Base-by-base conservation (phyloP, 2,329 filamentous ascomycete genomes). In the Dissoconium aciculare region DNA sequence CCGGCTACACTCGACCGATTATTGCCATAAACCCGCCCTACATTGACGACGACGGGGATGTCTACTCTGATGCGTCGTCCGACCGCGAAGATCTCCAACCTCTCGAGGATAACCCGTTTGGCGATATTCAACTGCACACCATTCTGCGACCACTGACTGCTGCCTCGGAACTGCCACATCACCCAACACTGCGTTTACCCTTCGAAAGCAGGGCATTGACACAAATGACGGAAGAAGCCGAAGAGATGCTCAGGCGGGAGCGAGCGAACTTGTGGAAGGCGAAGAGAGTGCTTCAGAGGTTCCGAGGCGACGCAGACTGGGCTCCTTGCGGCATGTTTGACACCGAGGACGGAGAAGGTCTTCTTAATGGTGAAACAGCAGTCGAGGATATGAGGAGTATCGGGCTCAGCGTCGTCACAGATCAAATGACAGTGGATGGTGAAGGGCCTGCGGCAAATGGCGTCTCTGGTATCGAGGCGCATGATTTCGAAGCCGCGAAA, bases 101-200 rank as follows among this genome's bases (percentile, higher is more conserved):
- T 4, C 44, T 56, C 19, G 74, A 80, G 40, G 66, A 76, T 30
- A 75, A 89, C 44, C 78, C 80, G 0, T 89, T 85, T 49, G 67
- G 74, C 29, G 72, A 74, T 31, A 44, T 51, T 10, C 36, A 37
- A 21, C 39, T 53, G 12, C 44, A 50, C 24, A 9, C 38, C 33
- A 64, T 87, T 11, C 70, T 89, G 33, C 76, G 75, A 12, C 82
- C 82, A 9, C 61, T 89, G 32, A 82, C 77, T 11, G 64, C 78
- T 17, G 71, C 79, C 29, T 77, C 77, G 52, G 78, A 85, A 36
- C 63, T 91, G 11, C 69, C 78, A 10, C 67, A 66, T 33, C 81
- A 89, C 50, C 76, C 79, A 30, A 77, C 77, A 14, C 62, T 85
- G 24, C 81, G 78, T 37, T 66, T 73, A 42, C 74, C 81, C 0